Conservation (phyloP, 108 stramenopile species). For the Conticribra guillardii region DNA sequence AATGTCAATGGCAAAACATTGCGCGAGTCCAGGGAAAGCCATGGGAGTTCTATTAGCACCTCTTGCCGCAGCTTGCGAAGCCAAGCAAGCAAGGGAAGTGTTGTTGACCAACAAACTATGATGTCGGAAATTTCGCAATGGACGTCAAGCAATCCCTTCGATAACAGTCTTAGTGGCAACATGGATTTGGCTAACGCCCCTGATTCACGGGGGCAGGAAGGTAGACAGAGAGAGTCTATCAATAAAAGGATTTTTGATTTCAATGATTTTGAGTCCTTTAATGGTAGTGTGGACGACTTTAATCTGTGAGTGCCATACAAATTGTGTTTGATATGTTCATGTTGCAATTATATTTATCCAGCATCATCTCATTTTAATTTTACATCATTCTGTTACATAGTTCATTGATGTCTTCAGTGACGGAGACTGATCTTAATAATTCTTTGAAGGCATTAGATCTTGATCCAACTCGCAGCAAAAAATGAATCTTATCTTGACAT, state of each 20-base stretch:
- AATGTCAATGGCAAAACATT: too few species aligned
- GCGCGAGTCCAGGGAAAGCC: background rate
- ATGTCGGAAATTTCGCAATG: conserved; percentile 31
- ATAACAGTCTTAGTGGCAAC: too few species aligned
- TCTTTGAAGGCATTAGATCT: too few species aligned
- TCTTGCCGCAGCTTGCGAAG: too few species aligned
- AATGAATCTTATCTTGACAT: background rate
- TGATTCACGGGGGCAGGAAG: too few species aligned
- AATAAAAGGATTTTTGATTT: too few species aligned
- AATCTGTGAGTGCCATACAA: conserved; percentile 11
- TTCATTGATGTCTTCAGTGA: conserved; percentile 27
- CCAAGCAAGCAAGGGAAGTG: too few species aligned
- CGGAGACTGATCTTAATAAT: too few species aligned
- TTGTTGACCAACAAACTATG: too few species aligned
- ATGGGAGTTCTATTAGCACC: too few species aligned
- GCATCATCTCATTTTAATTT: background rate
- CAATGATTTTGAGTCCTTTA: background rate
- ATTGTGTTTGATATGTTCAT: background rate
- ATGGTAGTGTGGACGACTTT: conserved; percentile 12
- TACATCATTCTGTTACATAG: background rate
- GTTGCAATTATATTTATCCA: background rate
- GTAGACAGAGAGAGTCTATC: too few species aligned
- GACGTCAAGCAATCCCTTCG: conserved; percentile 11
- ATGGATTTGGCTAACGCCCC: too few species aligned
- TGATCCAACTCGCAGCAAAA: background rate